Percentiles rank a stretch among this genome's conserved stretches.
These are phyloP conservation scores for Tribonema minus DNA, from an alignment of 108 stramenopile genomes.

Conservation along the genomic window DNA sequence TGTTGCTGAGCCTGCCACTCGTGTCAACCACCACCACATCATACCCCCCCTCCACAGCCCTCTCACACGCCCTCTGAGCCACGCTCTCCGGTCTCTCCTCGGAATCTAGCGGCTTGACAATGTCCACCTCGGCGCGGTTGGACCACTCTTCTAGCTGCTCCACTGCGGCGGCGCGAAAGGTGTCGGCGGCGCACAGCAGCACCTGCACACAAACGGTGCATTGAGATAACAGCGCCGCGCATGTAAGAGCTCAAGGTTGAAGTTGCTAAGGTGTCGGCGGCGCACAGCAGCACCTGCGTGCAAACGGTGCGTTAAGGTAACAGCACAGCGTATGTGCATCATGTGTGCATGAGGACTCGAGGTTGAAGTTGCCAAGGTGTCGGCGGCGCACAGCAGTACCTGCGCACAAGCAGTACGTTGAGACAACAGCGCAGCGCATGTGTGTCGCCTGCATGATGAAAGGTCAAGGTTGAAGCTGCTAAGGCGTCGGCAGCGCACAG, in stretches of 20 bases:
- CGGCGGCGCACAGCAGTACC: slow-evolving; percentile 81
- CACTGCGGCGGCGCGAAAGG: slow-evolving; percentile 89
- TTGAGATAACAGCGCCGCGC: too few species aligned
- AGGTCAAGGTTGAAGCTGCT: too few species aligned
- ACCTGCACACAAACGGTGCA: too few species aligned
- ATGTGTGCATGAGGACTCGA: too few species aligned
- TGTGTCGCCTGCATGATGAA: slow-evolving; percentile 89
- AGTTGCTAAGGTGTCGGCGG: slow-evolving; percentile 93
- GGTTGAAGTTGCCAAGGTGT: too few species aligned
- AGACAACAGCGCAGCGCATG: too few species aligned
- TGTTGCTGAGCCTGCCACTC: slow-evolving; percentile 81
- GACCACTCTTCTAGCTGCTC: slow-evolving; percentile 87
- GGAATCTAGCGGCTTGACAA: slow-evolving; percentile 65
- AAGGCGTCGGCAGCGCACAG: slow-evolving; percentile 89
- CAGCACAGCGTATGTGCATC: too few species aligned
- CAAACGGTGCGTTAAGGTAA: too few species aligned
- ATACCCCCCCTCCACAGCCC: slow-evolving; percentile 70
- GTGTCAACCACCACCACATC: slow-evolving; percentile 86
- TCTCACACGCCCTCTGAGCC: slow-evolving; percentile 25
- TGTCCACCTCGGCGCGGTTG: slow-evolving; percentile 73
- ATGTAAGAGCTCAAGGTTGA: too few species aligned
- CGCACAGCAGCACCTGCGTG: slow-evolving; percentile 70
- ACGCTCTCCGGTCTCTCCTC: slow-evolving; percentile 45
- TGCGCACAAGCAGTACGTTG: too few species aligned
- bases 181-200: slow-evolving; percentile 84